Conservation (phyloP, 805 yeast species). For the Starmerella floricola region DNA sequence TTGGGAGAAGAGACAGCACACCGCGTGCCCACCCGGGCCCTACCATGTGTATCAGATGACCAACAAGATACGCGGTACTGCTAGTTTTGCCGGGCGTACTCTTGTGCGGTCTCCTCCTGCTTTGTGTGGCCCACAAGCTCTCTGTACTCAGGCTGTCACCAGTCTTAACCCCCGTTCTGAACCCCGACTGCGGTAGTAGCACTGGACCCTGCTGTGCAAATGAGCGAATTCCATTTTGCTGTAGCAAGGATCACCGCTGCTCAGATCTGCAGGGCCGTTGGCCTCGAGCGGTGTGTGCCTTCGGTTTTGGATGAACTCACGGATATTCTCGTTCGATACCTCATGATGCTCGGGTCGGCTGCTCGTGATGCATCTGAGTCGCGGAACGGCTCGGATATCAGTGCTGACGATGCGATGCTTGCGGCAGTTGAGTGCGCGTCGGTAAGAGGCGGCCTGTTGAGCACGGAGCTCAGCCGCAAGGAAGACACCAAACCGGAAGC, state of each 20-base stretch:
- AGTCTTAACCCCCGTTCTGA: too few relatives aligned
- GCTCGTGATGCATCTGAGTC: constrained; percentile 40
- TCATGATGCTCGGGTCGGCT: constrained; percentile 42
- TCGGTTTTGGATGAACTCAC: constrained; percentile 62
- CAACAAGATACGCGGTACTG: too few relatives aligned
- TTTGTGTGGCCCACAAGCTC: too few relatives aligned
- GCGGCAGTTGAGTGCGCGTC: constrained; percentile 55
- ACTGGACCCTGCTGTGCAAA: neutral
- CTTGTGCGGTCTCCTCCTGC: too few relatives aligned
- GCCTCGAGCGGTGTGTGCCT: constrained; percentile 70
- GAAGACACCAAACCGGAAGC: neutral
- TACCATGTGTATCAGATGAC: too few relatives aligned
- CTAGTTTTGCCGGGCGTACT: too few relatives aligned
- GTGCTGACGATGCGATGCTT: constrained; percentile 55
- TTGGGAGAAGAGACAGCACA: too few relatives aligned
- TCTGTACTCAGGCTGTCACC: too few relatives aligned
- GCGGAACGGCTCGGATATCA: constrained; percentile 37
- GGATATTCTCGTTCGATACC: constrained; percentile 57
- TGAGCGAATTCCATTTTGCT: constrained; percentile 37
- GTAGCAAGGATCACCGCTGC: constrained; percentile 40
- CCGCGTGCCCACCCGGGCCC: too few relatives aligned
- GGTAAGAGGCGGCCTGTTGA: constrained; percentile 42
- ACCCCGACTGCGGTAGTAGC: neutral
- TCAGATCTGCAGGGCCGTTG: constrained; percentile 60
- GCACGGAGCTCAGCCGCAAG: constrained; percentile 26